These are phyloP conservation scores for Oxytropis ochrocephala DNA, from an alignment of 306 rosid genomes.

Conservation along the genomic window DNA sequence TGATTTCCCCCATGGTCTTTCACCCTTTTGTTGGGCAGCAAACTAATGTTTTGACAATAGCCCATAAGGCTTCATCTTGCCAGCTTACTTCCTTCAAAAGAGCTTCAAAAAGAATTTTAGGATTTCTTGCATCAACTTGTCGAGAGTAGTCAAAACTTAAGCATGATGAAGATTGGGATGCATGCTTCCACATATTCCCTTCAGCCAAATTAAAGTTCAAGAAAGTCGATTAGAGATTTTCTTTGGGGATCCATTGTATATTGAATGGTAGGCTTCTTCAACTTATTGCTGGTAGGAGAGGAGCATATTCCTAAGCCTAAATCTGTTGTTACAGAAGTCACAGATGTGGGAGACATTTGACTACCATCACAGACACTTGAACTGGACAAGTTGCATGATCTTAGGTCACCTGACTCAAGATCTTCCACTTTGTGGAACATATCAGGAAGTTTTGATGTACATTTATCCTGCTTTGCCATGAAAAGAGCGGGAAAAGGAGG, in stretches of 20 bases:
- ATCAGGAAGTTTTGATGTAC: slow-evolving; percentile 38
- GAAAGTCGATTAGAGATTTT: slow-evolving; percentile 38
- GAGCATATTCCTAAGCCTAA: slow-evolving; percentile 71
- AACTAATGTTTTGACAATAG: slow-evolving; percentile 48
- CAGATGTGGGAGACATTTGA: slow-evolving; percentile 71
- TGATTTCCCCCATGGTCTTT: slow-evolving; percentile 29
- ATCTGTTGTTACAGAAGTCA: slow-evolving; percentile 77
- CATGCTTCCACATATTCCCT: slow-evolving; percentile 37
- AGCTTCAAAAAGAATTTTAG: slow-evolving; percentile 53
- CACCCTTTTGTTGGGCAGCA: slow-evolving; percentile 32
- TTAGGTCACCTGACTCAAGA: slow-evolving; percentile 44
- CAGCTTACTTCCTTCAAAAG: slow-evolving; percentile 60
- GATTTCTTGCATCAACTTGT: slow-evolving; percentile 46
- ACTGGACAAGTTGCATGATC: slow-evolving; percentile 61
- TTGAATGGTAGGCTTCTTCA: slow-evolving; percentile 33
- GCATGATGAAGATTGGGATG: slow-evolving; percentile 46
- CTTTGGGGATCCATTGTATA: slow-evolving; percentile 32
- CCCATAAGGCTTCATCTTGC: slow-evolving; percentile 70
- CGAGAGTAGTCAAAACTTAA: slow-evolving; percentile 45
- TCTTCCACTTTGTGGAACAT: slow-evolving; percentile 57
- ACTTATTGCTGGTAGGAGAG: slow-evolving; percentile 35
- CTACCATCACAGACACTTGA: slow-evolving; percentile 60
- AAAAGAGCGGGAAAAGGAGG: slow-evolving; percentile 29
- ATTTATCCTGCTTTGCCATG: slow-evolving; percentile 35
- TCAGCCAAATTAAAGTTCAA: slow-evolving; percentile 36